Conservation (phyloP, 2,329 filamentous ascomycete species). For the Alternaria angustiovoidea region DNA sequence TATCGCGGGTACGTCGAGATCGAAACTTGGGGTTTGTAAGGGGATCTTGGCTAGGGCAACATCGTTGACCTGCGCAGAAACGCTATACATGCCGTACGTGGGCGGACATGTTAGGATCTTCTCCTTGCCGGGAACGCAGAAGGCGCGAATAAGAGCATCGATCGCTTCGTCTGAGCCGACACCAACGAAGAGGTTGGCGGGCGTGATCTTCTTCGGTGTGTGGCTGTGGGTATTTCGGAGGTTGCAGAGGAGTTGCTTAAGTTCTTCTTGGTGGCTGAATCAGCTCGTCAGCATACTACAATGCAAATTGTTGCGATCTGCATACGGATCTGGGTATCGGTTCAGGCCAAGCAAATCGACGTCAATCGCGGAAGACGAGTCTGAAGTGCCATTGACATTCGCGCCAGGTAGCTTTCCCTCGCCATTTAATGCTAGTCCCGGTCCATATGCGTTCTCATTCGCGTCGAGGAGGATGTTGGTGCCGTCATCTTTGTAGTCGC, state of each 20-base stretch:
- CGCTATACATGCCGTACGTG: constrained; percentile 98
- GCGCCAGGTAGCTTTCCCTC: constrained; percentile 59
- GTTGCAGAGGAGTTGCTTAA: constrained; percentile 87
- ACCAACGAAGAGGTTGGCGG: constrained; percentile 90
- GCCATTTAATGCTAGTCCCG: constrained; percentile 68
- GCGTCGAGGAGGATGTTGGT: constrained; percentile 95
- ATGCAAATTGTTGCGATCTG: neutral
- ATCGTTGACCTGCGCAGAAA: constrained; percentile 95
- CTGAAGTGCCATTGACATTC: constrained; percentile 49
- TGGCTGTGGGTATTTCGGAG: constrained; percentile 87
- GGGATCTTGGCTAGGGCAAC: constrained; percentile 87
- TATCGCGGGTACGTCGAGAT: constrained; percentile 74
- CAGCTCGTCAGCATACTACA: neutral
- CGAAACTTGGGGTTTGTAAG: constrained; percentile 76
- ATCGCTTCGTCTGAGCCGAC: constrained; percentile 98
- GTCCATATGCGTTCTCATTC: constrained; percentile 96
- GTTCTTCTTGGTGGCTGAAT: constrained; percentile 75
- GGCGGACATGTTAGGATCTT: constrained; percentile 94
- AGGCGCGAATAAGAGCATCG: constrained; percentile 90
- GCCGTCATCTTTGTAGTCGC: constrained; percentile 98
- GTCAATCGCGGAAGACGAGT: constrained; percentile 58
- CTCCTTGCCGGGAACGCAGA: constrained; percentile 86
- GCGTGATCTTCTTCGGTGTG: constrained; percentile 74
- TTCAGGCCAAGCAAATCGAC: constrained; percentile 84
- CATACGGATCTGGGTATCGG: constrained; percentile 88